Evolutionary conservation across 306 rosid genomes (phyloP).

Genomic region (Vigna hirtella): DNA sequence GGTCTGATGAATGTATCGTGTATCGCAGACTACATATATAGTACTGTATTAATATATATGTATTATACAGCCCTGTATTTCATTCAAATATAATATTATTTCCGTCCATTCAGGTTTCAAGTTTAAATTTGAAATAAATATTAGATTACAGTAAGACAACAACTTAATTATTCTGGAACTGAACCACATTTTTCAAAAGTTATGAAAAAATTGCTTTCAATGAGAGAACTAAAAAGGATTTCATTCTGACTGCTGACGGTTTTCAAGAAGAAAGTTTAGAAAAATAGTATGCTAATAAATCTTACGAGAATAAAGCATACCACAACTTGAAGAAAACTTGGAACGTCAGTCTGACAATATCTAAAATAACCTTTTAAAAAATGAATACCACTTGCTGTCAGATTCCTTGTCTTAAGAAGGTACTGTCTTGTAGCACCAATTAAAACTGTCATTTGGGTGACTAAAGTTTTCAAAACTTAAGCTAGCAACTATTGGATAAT

Average conservation of each 20-base stretch:
- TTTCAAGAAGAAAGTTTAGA: background rate
- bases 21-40: too few species aligned
- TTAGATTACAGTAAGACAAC: background rate
- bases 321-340: slow-evolving; percentile 10
- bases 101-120: background rate
- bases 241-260: too few species aligned
- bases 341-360: slow-evolving; percentile 5
- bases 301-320: slow-evolving; percentile 23
- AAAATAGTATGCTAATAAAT: background rate
- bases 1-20: too few species aligned
- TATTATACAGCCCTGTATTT: background rate
- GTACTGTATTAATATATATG: background rate
- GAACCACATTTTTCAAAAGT: slow-evolving; percentile 7
- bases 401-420: slow-evolving; percentile 3
- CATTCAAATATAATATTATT: background rate
- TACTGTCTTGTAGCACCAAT: background rate
- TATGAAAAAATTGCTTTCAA: background rate
- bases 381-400: slow-evolving; percentile 4
- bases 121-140: background rate
- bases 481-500: slow-evolving; percentile 26
- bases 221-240: too few species aligned
- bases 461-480: slow-evolving; percentile 10
- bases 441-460: slow-evolving; percentile 13
- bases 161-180: background rate
- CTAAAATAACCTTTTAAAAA: background rate